Conservation (phyloP, 2,329 filamentous ascomycete genomes). For the Exophiala sp. region DNA sequence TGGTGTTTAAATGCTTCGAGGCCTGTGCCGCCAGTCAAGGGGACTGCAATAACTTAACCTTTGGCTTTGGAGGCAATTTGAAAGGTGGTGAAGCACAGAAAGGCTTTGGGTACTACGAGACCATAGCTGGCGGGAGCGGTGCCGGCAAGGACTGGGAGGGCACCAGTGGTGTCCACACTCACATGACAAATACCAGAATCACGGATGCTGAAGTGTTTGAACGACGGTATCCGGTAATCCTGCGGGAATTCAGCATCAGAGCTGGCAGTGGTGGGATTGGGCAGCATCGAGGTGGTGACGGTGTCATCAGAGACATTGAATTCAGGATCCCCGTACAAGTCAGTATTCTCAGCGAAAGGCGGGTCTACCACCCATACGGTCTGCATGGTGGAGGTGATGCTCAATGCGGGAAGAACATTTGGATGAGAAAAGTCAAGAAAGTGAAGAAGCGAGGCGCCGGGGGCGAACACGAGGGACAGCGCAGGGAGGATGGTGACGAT, state of each 20-base stretch:
- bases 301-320: conserved; percentile 75
- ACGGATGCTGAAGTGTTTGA: conserved; percentile 80
- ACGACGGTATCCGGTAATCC: conserved; percentile 68
- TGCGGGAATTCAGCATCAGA: conserved; percentile 66
- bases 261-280: conserved; percentile 60
- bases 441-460: conserved; percentile 30
- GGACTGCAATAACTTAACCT: conserved; percentile 78
- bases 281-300: conserved; percentile 65
- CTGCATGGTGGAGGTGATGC: conserved; percentile 76
- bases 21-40: conserved; percentile 75
- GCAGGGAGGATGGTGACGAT: conserved; percentile 38
- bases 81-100: conserved; percentile 40
- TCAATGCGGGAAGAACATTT: conserved; percentile 73
- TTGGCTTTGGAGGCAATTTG: conserved; percentile 68
- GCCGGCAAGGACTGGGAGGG: conserved; percentile 72
- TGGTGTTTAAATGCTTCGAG: conserved; percentile 72
- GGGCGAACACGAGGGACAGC: conserved; percentile 44
- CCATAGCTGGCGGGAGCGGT: conserved; percentile 73
- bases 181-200: conserved; percentile 86
- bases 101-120: conserved; percentile 84
- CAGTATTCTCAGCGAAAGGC: conserved; percentile 68
- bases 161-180: conserved; percentile 69
- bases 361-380: conserved; percentile 74
- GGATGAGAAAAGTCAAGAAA: conserved; percentile 68
- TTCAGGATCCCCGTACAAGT: conserved; percentile 76